These are phyloP conservation scores for Phytophthora rubi DNA, from an alignment of 352 stramenopile genomes.

Conservation along the genomic window DNA sequence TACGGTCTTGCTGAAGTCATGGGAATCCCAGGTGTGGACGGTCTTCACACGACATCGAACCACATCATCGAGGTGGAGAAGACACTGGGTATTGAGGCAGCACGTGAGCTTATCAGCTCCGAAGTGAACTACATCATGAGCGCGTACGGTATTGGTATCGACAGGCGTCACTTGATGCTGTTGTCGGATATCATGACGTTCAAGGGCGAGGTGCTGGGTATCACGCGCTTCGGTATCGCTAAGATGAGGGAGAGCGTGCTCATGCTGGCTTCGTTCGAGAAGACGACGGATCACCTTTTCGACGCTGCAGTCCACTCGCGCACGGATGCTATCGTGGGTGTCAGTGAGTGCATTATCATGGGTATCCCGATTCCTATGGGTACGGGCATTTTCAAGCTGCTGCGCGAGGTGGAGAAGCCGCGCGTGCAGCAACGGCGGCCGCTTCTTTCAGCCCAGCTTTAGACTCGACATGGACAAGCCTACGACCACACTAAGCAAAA, in stretches of 20 bases:
- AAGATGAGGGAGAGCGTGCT: conserved; percentile 99
- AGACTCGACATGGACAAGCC: conserved; percentile 10
- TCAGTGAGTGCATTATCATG: conserved; percentile 99
- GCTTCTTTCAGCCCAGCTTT: conserved; percentile 40
- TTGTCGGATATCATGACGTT: conserved; percentile 99
- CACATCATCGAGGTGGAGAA: conserved; percentile 98
- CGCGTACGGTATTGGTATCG: conserved; percentile 98
- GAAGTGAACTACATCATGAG: conserved; percentile 99
- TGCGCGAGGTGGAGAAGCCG: conserved; percentile 86
- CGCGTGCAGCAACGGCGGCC: conserved; percentile 68
- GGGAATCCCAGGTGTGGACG: conserved; percentile 97
- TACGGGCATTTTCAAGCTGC: conserved; percentile 98
- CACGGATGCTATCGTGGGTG: conserved; percentile 98
- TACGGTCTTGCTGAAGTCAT: conserved; percentile 99
- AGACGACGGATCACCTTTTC: conserved; percentile 99
- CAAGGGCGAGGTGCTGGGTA: conserved; percentile 92
- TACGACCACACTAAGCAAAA: conserved; percentile 7
- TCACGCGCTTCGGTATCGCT: conserved; percentile 98
- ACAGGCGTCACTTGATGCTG: conserved; percentile 98
- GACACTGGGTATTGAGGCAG: conserved; percentile 98
- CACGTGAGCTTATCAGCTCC: conserved; percentile 95
- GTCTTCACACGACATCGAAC: conserved; percentile 96
- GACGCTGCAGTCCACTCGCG: conserved; percentile 98
- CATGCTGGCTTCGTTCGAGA: conserved; percentile 99
- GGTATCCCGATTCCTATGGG: conserved; percentile 98